Percentiles rank a stretch among this genome's conserved stretches.
Conservation (phyloP, 768 basidiomycete species). For the Suillus weaverae region DNA sequence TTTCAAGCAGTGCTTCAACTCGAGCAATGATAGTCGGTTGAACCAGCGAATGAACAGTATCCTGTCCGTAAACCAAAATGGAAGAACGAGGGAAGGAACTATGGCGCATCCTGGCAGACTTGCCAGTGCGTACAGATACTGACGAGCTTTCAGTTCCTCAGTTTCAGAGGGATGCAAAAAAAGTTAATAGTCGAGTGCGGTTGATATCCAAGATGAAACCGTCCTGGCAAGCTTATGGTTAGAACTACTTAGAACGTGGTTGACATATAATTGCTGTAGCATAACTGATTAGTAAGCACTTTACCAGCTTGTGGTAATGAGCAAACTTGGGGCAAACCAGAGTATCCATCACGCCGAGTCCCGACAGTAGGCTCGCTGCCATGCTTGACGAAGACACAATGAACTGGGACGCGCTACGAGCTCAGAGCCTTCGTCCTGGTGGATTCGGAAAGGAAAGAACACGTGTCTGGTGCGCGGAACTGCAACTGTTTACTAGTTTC, state of each 20-base stretch:
- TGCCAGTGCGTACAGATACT: neutral
- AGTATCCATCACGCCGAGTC: neutral
- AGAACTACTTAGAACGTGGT: neutral
- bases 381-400: neutral
- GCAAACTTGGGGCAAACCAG: neutral
- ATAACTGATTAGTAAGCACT: neutral
- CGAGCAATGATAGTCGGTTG: constrained; percentile 74
- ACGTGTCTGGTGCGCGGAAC: constrained; percentile 52
- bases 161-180: neutral
- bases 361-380: neutral
- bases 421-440: constrained; percentile 52
- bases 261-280: neutral
- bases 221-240: neutral
- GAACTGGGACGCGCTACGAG: constrained; percentile 46
- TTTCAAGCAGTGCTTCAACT: constrained; percentile 65
- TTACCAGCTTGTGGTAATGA: neutral
- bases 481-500: constrained; percentile 7
- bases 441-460: constrained; percentile 62
- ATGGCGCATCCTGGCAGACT: constrained; percentile 19
- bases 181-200: neutral
- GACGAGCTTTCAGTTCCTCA: neutral
- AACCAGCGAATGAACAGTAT: constrained; percentile 63
- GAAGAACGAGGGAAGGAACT: constrained; percentile 63
- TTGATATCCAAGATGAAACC: neutral
- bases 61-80: constrained; percentile 61